Base-by-base conservation (phyloP, 805 yeast genomes). In the Babjeviella inositovora region DNA sequence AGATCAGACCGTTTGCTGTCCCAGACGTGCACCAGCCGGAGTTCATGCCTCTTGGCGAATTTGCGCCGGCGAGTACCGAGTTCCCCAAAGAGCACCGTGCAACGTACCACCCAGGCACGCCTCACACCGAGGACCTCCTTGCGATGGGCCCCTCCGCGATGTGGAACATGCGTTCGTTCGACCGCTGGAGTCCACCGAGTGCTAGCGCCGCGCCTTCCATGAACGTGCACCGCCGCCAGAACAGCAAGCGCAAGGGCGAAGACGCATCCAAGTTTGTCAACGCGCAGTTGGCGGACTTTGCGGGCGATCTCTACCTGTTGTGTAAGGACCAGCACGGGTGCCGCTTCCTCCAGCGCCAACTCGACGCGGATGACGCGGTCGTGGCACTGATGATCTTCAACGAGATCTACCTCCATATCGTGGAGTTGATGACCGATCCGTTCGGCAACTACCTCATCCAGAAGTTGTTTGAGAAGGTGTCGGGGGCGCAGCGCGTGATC, bases 311-410 rank as follows among this genome's bases (percentile, higher is more conserved):
- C 25, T 77, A 68, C 40, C 62, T 79, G 1, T 56, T 90, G 32
- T 85, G 97, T 51, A 81, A 74, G 40, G 98, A 87, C 44, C 97
- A 87, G 50, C 95, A 87, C 43, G 97, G 98, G 6, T 87, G 97
- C 43, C 61, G 98, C 28, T 84, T 79, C 44, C 53, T 87, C 32
- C 98, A 87, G 49, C 69, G 76, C 32, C 93, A 84, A 43, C 57
- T 90, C 33, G 93, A 82, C 35, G 44, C 59, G 21, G 62, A 65
- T 7, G 68, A 63, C 15, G 47, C 54, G n/a, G 51, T 58, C 23
- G 80, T 77, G 8, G 75, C 85, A 6, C 62, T 75, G 15, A 53
- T 70, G 40, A 80, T 90, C 22, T 85, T 82, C 49, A 68, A 69
- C 27, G 95, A 90, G 44, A 77, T 82, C 20, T 66, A 70, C 33